Evolutionary conservation across 2,329 filamentous ascomycete genomes (phyloP).

Genomic region (Fonsecaea pedrosoi): DNA sequence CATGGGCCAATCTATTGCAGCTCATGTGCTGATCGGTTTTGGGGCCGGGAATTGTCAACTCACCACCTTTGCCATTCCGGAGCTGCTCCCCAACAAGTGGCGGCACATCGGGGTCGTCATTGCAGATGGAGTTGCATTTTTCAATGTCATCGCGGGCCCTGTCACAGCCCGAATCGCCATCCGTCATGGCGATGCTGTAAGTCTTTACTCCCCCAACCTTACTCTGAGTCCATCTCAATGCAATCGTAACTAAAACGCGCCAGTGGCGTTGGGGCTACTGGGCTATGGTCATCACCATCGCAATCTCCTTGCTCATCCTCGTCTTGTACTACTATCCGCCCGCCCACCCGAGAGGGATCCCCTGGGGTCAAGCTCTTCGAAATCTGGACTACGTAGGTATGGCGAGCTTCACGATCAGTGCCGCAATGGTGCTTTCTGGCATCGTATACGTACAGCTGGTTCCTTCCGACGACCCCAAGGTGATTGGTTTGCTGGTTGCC

Average conservation of each 20-base stretch:
- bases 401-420: constrained; percentile 47
- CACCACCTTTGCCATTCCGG: constrained; percentile 50
- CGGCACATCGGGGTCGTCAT: constrained; percentile 54
- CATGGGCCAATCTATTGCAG: constrained; percentile 49
- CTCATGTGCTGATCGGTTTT: constrained; percentile 52
- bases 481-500: constrained; percentile 47
- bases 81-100: constrained; percentile 58
- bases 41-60: constrained; percentile 53
- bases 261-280: too few species aligned
- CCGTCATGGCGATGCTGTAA: too few species aligned
- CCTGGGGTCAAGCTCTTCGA: constrained; percentile 45
- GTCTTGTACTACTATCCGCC: constrained; percentile 52
- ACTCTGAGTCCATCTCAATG: too few species aligned
- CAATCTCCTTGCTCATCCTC: constrained; percentile 47
- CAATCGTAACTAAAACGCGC: too few species aligned
- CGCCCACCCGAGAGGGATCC: constrained; percentile 49
- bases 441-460: constrained; percentile 50
- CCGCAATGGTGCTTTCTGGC: constrained; percentile 48
- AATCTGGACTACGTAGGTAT: constrained; percentile 50
- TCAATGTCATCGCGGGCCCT: constrained; percentile 56
- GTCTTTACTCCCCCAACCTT: too few species aligned
- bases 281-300: too few species aligned
- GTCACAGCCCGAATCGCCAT: constrained; percentile 46
- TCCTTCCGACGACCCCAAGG: constrained; percentile 46
- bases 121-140: constrained; percentile 52